Base-by-base conservation (phyloP, 257 asterid species). In the Solanum tacnaense region DNA sequence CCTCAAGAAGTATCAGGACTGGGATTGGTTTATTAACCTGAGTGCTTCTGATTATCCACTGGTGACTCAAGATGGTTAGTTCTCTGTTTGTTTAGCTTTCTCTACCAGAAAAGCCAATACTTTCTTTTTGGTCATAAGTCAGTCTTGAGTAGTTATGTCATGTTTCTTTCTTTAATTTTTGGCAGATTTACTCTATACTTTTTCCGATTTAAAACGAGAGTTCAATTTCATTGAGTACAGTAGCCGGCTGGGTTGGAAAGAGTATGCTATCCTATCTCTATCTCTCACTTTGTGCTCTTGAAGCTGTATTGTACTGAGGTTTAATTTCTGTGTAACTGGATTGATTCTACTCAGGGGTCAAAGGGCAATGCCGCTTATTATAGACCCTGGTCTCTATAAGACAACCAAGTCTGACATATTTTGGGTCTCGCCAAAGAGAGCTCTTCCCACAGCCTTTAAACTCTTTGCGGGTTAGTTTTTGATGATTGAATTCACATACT, bases 21-120 rank as follows among this genome's bases (percentile, higher is more conserved):
- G 99, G 99, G 98, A 96, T 90, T 97, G 99, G 99, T 97, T 97
- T 91, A 97, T 97, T 71, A 97, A 97, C 89, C 95, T 97, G 67
- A 97, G 99, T 78, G 99, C 99, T 88, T 97, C 99, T n/a, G 99
- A 97, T 92, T 97, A 97, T 91, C 99, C 99, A 16, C 91, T 97
- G 93, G 98, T 97, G 89, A 97, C 99, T 88, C 99, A 97, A 90
- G 99, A 97, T 88, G 99, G 99, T 95, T 74, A 91, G 92, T 88
- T 62, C 35, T 35, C 65, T 75, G 21, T 4, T 76, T 68, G 76
- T 81, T 78, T 21, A 67, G 23, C 23, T 60, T 13, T 83, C 1
- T 49, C 25, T 21, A 41, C 13, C 72, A 84, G 67, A 71, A 81
- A 81, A 9, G 65, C 10, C 39, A 79, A 35, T 49, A 5, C 83